Conservation (phyloP, 495 filamentous ascomycete species). For the Xeromyces bisporus region DNA sequence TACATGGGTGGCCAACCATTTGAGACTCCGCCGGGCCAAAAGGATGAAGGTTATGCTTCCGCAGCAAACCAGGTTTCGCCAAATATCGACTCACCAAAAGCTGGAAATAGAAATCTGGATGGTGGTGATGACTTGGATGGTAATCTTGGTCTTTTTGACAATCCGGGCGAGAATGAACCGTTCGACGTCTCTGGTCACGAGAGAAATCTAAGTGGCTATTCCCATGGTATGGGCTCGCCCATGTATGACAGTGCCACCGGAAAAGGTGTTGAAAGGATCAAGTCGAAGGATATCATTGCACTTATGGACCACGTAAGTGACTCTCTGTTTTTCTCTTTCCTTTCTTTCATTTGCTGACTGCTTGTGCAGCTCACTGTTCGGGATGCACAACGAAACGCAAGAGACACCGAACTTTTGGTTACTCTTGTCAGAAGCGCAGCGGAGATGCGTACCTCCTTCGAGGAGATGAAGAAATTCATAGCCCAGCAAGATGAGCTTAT, state of each 20-base stretch:
- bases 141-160: slow-evolving; percentile 38
- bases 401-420: slow-evolving; percentile 92
- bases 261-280: slow-evolving; percentile 74
- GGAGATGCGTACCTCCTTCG: slow-evolving; percentile 94
- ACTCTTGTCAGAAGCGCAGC: slow-evolving; percentile 86
- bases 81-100: slow-evolving; percentile 41
- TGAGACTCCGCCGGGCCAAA: slow-evolving; percentile 29
- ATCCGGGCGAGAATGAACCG: slow-evolving; percentile 42
- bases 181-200: slow-evolving; percentile 37
- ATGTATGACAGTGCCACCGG: slow-evolving; percentile 86
- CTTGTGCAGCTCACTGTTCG: slow-evolving; percentile 65
- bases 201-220: slow-evolving; percentile 72
- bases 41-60: slow-evolving; percentile 86
- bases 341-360: slow-evolving; percentile 16
- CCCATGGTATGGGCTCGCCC: slow-evolving; percentile 59
- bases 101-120: slow-evolving; percentile 40
- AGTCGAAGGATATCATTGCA: slow-evolving; percentile 93
- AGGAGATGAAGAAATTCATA: slow-evolving; percentile 88
- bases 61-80: slow-evolving; percentile 52
- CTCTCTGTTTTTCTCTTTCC: neutral
- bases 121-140: slow-evolving; percentile 40
- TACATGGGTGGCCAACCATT: slow-evolving; percentile 18
- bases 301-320: slow-evolving; percentile 83
- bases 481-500: slow-evolving; percentile 71
- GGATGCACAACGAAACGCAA: slow-evolving; percentile 89